Conservation (phyloP, 768 basidiomycete species). For the Trametopsis cervina region DNA sequence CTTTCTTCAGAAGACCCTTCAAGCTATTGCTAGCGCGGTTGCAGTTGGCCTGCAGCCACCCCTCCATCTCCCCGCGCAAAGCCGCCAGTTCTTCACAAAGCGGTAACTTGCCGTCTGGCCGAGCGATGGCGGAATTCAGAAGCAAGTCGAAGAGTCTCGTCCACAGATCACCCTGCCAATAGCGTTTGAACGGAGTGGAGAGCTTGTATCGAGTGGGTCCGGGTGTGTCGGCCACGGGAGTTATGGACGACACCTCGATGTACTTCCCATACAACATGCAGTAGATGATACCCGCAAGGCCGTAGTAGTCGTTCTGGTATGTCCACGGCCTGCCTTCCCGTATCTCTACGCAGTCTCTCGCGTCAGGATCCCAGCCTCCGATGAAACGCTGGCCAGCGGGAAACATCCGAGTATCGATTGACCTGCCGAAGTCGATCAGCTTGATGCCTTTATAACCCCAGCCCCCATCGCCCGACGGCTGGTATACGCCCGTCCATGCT, state of each 20-base stretch:
- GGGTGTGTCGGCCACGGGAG: constrained; percentile 26
- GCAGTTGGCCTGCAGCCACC: constrained; percentile 81
- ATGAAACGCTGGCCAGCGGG: constrained; percentile 73
- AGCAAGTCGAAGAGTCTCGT: constrained; percentile 74
- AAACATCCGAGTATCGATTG: constrained; percentile 81
- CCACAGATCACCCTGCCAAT: constrained; percentile 93
- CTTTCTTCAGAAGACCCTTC: constrained; percentile 78
- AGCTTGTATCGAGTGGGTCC: constrained; percentile 48
- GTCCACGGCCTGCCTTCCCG: constrained; percentile 83
- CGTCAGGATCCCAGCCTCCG: constrained; percentile 85
- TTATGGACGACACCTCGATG: constrained; percentile 66
- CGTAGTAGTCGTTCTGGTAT: constrained; percentile 93
- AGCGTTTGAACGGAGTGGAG: constrained; percentile 77
- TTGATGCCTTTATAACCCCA: constrained; percentile 87
- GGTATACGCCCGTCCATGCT: constrained; percentile 72
- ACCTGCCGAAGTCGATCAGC: constrained; percentile 96
- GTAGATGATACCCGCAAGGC: constrained; percentile 90
- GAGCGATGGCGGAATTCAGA: constrained; percentile 70
- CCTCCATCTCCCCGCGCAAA: constrained; percentile 77
- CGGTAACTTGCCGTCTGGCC: constrained; percentile 56
- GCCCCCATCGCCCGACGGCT: constrained; percentile 69
- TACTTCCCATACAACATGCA: constrained; percentile 97
- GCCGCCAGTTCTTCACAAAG: constrained; percentile 58
- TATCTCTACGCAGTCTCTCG: constrained; percentile 89
- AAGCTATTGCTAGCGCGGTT: constrained; percentile 77